Evolutionary conservation across 352 stramenopile species (phyloP), one percentile per base, ranked within the genome.

Genomic region (Achlya hypogyna): DNA sequence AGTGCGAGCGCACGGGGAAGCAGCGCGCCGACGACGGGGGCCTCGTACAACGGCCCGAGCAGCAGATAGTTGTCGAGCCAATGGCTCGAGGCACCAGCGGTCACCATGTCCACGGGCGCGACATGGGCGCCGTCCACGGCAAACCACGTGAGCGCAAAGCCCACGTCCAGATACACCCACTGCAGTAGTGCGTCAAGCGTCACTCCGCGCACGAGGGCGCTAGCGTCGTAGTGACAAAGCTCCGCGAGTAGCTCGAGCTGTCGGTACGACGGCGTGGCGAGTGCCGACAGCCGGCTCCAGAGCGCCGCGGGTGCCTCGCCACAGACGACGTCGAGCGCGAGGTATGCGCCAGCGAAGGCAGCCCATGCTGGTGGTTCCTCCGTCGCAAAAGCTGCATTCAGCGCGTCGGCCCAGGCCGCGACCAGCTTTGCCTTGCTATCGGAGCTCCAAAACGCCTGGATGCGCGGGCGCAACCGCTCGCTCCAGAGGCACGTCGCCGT

Each of bases 121-220:
- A 83, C 77, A 12, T 80, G 62, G 29, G 76, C 68, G 2, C 75
- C 75, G 51, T 91, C 81, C 60, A 89, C 86, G 6, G 90, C 75
- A 42, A 82, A 79, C 81, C 78, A 89, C 27, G 84, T 89, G 51
- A 93, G 73, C 12, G 81, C 81, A 63, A 89, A 78, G 3, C 74
- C 79, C 3, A 91, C 78, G 59, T 93, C 84, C 2, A 93, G 70
- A 59, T 90, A 80, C 35, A 88, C 72, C 10, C 89, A 70, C 12
- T 81, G 80, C 0, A 62, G 25, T 32, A 91, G 47, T 31, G 88
- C 47, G 31, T 74, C 60, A 14, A 78, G 63, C 4, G 69, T 73
- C 12, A 53, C 31, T 51, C 78, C 69, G 52, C 76, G 62, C 0
- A 77, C 51, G 23, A 59, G 31, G 0, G 78, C 71, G 14, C 74